Evolutionary conservation across 257 asterid genomes (phyloP), one percentile per base, ranked within the genome.

Genomic region (Cinchona pubescens): DNA sequence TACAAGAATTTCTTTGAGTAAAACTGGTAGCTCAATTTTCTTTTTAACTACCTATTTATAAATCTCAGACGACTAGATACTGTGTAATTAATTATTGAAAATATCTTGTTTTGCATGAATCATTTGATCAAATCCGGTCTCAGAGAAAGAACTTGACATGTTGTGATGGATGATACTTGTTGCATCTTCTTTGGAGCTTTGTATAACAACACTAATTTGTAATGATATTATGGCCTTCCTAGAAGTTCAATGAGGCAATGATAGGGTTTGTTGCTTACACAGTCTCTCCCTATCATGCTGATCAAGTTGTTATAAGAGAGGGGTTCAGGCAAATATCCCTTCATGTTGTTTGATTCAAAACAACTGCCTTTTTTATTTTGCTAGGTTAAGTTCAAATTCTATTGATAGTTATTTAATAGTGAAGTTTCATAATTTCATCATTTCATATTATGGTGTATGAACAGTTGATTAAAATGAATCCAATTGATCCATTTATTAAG

Each of bases 241-340:
- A 88, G 87, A 73, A 88, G 85, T 51, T 86, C n/a, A 14, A 87
- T 15, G 94, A 90, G 49, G 88, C 92, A 58, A 82, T 87, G 87
- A 76, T 91, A 21, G 35, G 85, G n/a, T n/a, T n/a, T n/a, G n/a
- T n/a, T n/a, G n/a, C n/a, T n/a, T n/a, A 56, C 78, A 87, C n/a
- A 76, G 94, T n/a, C n/a, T 67, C 87, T n/a, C n/a, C n/a, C n/a
- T n/a, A n/a, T n/a, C n/a, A n/a, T 49, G 86, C 91, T 0, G 94
- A 90, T 75, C 96, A 90, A 77, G 94, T 88, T 69, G 82, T 88
- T 73, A 88, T n/a, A n/a, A n/a, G n/a, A n/a, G n/a, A 85, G 69
- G 88, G 79, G 3, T 84, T 91, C 34, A 69, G 96, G 97, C n/a
- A 87, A 84, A 69, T 91, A 86, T 53, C 80, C 89, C 23, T 87